Evolutionary conservation across 441 rosid genomes (phyloP), one percentile per base, ranked within the genome.

Genomic region (Gossypium davidsonii): DNA sequence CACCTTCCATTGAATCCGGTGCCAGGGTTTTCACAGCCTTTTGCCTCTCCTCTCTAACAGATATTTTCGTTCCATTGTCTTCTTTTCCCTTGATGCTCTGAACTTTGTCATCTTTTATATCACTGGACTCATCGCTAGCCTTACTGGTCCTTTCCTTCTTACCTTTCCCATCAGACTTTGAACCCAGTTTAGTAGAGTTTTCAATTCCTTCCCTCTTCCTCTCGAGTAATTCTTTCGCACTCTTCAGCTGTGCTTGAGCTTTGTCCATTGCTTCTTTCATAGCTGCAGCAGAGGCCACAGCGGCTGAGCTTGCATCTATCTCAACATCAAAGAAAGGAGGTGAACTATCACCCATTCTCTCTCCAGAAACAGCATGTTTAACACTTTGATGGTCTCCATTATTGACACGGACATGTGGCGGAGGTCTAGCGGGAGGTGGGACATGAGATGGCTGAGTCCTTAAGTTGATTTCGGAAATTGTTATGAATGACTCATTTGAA

Each of bases 401-500:
- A 77, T 79, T 52, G 23, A 77, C 80, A 73, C 77, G 86, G 14
- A 82, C 74, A 62, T 77, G 14, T 58, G 95, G 97, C 0, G 97
- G 88, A 21, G 91, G 94, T 77, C 98, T 85, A 9, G 88, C 70
- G 52, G 99, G 98, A 63, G 99, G 96, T 15, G 98, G 98, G 82
- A 91, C 75, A 4, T 89, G 85, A 66, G 90, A 85, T 25, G 98
- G 99, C 71, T 72, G 80, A 68, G 99, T 94, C 85, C 80, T 85
- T 76, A 95, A 86, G 82, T 83, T 92, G 78, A 95, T 80, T 74
- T 90, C 92, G 34, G 97, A 88, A 79, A 95, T 82, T 39, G 92
- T 88, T 51, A 92, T 87, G 83, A 92, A 94, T 69, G 59, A 53
- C 72, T 81, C 83, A 73, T 74, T 80, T 44, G 86, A 82, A 77